Evolutionary conservation across 2,329 filamentous ascomycete species (phyloP), one percentile per base, ranked within the genome.

Genomic region (Neonectria faginata): DNA sequence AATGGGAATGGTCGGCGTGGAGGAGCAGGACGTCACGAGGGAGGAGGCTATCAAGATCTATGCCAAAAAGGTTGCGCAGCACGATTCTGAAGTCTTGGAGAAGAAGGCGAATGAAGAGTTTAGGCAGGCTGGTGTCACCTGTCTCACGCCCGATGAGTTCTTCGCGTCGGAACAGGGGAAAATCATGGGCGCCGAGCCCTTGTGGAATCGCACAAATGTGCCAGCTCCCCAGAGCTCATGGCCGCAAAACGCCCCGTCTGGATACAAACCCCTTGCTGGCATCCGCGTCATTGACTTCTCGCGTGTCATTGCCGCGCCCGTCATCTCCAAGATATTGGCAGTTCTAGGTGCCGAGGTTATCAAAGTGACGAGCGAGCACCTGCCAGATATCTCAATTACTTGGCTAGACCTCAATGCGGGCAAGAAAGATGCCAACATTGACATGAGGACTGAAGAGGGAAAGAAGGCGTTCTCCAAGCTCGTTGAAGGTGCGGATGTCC

Each of bases 281-380:
- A 72, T 79, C 25, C 75, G 76, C 39, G 65, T 79, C 16, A 72
- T 79, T 1, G 78, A 79, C 53, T 70, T 79, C 16, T 78, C 76
- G 8, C 70, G 77, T 7, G 77, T 77, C 7, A 79, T 79, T 12
- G 78, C 78, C 1, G 77, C 75, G 0, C 77, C 78, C 0, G 74
- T 75, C 1, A 76, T 78, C 7, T 74, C 76, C 14, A 72, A 74
- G 36, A 71, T 76, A 3, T 69, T 77, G 18, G 76, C 76, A 2
- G 65, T 76, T 7, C 73, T 79, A 20, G 76, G 78, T 10, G 76
- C 78, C 3, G 75, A 76, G 6, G 77, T 79, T 2, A 64, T 79
- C 12, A 73, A 76, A 47, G 75, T 79, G 36, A 76, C 77, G 1
- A 77, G 72, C 44, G 73, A 68, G 47, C 69, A 71, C 7, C 55